Evolutionary conservation across 768 basidiomycete genomes (phyloP), one percentile per base, ranked within the genome.

Genomic region (Boletus vermiculosoides): DNA sequence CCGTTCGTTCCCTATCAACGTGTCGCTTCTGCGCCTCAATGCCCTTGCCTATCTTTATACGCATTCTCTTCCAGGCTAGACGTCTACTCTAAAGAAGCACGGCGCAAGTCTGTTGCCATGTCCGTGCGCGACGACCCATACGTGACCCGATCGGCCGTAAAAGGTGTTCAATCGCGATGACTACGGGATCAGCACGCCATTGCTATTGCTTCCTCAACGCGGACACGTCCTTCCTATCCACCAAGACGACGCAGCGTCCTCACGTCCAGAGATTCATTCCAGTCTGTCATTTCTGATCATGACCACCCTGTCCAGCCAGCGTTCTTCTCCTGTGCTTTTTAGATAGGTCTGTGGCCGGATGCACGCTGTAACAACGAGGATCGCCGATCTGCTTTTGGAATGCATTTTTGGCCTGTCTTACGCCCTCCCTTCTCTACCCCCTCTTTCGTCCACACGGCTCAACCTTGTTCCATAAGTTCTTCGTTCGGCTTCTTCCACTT

Each of bases 351-450:
- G 20, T 55, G 18, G 10, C 56, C 34, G 47, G 42, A 20, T 54
- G 37, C 59, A 65, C 33, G 65, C 49, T 48, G 56, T 10, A 45
- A 46, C 65, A 56, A 54, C 45, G 66, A 64, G 62, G 64, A 56
- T 54, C 42, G 25, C 28, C 52, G 49, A 53, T 64, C 34, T 42
- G n/a, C 44, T 52, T 46, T 49, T 40, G 39, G 46, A 54, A 51
- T 2, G 23, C 30, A 6, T 37, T 23, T 9, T 44, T 31, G 30
- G 18, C 54, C 23, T 31, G 37, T 31, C 50, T 44, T 44, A 20
- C 55, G 16, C 49, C 63, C 42, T 36, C 13, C 45, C 22, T 20
- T 41, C 25, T 33, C 6, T 25, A n/a, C 36, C 31, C 57, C 31
- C 23, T 45, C 22, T 57, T 20, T 36, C 15, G 11, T n/a, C 52